phyloP scores from a whole-genome alignment of 2,329 filamentous ascomycete genomes.

The Didymosphaeria variabile region DNA sequence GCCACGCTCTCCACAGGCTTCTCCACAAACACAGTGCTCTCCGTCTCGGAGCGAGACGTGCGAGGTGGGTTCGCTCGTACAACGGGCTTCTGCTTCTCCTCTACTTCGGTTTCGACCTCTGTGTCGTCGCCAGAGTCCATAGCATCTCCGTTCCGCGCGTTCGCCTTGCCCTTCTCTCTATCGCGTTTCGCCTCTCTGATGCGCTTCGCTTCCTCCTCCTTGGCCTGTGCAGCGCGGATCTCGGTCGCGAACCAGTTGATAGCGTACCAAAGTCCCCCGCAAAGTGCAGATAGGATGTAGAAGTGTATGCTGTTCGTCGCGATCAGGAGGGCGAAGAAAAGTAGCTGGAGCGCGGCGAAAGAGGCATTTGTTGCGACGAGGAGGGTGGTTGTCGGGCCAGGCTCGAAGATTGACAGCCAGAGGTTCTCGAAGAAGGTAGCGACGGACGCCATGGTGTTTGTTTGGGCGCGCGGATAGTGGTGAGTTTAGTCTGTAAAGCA shows the following conservation, averaged over 20 bases:
- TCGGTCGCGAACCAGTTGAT: constrained; percentile 97
- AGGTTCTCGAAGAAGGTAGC: constrained; percentile 73
- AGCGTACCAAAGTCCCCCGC: constrained; percentile 84
- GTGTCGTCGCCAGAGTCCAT: constrained; percentile 58
- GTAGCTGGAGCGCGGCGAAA: constrained; percentile 83
- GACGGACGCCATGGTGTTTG: constrained; percentile 56
- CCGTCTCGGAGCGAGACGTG: constrained; percentile 33
- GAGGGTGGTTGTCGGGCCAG: constrained; percentile 87
- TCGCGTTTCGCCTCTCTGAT: constrained; percentile 52
- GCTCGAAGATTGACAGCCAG: constrained; percentile 92
- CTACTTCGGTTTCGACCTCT: constrained; percentile 53
- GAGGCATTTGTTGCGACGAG: constrained; percentile 88
- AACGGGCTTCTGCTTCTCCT: constrained; percentile 36
- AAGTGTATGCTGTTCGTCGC: constrained; percentile 92
- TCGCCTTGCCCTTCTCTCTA: constrained; percentile 52
- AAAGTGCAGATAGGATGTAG: constrained; percentile 79
- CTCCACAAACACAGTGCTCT: constrained; percentile 49
- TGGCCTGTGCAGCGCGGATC: constrained; percentile 57
- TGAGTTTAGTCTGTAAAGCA: background rate
- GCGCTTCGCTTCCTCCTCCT: constrained; percentile 61
- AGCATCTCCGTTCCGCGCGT: constrained; percentile 41
- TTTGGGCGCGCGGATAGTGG: constrained; percentile 4
- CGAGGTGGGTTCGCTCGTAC: constrained; percentile 21
- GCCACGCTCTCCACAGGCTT: constrained; percentile 23
- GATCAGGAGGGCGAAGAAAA: constrained; percentile 78